phyloP scores from a whole-genome alignment of 208 protist species.

The Wallacemonas rigidus region DNA sequence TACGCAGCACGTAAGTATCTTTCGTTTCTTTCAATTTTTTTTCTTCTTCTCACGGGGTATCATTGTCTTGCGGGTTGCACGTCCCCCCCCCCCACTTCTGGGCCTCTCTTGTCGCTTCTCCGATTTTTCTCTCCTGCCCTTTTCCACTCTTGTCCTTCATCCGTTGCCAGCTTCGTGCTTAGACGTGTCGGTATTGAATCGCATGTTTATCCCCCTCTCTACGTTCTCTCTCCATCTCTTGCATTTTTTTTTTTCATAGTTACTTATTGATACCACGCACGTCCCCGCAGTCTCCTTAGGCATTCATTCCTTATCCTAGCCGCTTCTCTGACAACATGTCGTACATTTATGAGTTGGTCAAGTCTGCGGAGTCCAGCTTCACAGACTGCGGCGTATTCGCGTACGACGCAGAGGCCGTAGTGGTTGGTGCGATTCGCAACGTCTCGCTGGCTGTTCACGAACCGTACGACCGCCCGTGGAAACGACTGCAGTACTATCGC shows the following conservation, averaged over 20 bases:
- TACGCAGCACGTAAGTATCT: background rate
- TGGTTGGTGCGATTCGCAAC: conserved; percentile 24
- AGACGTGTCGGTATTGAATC: too few species aligned
- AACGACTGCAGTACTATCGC: conserved; percentile 5
- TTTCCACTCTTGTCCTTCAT: too few species aligned
- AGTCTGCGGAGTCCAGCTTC: conserved; percentile 12
- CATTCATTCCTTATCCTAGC: conserved; percentile 1
- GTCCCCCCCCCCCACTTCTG: too few species aligned
- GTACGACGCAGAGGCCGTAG: conserved; percentile 19
- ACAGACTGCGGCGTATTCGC: conserved; percentile 13
- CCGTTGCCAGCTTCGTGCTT: too few species aligned
- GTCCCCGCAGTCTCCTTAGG: background rate
- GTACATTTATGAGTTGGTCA: conserved; percentile 19
- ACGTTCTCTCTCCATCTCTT: background rate
- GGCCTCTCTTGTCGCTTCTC: too few species aligned
- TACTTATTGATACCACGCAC: too few species aligned
- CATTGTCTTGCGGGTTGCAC: too few species aligned
- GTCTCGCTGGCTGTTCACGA: conserved; percentile 1
- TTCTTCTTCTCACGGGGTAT: background rate
- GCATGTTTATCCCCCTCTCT: background rate
- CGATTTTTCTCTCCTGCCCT: too few species aligned
- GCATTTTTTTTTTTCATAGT: background rate
- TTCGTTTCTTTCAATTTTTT: conserved; percentile 15
- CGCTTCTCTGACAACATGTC: conserved; percentile 14
- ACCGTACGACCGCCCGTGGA: background rate